Base-by-base conservation (phyloP, 108 stramenopile genomes). In the Phaeodactylum tricornutum region DNA sequence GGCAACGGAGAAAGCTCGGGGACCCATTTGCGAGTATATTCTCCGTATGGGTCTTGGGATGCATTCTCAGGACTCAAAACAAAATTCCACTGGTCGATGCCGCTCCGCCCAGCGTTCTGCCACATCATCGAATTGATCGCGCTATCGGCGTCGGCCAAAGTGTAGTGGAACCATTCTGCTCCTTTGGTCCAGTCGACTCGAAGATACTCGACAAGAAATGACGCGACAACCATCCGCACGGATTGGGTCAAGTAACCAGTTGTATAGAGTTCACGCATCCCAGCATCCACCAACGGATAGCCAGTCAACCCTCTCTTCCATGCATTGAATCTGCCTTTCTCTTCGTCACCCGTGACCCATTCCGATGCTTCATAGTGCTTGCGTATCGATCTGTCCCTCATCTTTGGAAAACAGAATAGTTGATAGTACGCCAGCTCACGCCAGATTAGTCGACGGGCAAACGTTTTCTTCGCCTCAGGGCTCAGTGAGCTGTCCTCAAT, bases 241-340 rank as follows among this genome's bases (percentile, higher is more conserved):
- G 38, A 49, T 29, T 69, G 67, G 17, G 67, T 68, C 87, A 90
- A 87, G 68, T 75, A 93, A 5, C 92, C 92, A 11, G 81, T 87
- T 15, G 55, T 59, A 17, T 53, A 59, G 3, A 93, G 61, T 54
- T 93, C 92, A 12, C 86, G 61, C 90, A 88, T 92, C 43, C 79
- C 82, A 22, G 82, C 90, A 64, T 92, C 90, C 23, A 92, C 74
- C 35, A 88, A 57, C 19, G 91, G 91, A 57, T 56, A 74, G 28
- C 91, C 91, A 4, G 91, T 93, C 25, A 31, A 57, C 0, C 87
- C 91, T 29, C 42, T 47, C 30, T 72, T 67, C 87, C 87, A 89
- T 7, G 69, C 59, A 1, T 64, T 37, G 19, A 77, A 55, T 7
- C 60, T 56, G 2, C 62, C 38, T 15, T 41, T 27, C 29, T 57